Percentiles rank a stretch among this genome's conserved stretches.
These are phyloP conservation scores for Alliaria petiolata DNA, from an alignment of 345 rosid species.

Conservation along the genomic window DNA sequence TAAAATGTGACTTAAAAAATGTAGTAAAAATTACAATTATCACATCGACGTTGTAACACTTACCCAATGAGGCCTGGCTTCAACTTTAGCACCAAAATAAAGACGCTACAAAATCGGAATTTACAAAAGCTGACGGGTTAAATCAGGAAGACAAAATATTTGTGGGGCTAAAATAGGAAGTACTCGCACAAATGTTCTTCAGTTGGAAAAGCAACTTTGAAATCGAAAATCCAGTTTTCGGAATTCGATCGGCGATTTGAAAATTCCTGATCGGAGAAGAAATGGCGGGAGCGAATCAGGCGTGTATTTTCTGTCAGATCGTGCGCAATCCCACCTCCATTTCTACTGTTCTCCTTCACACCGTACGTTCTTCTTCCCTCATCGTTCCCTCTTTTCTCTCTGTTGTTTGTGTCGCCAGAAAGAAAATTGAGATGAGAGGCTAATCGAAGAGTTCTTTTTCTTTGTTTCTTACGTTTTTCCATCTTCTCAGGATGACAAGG, in stretches of 20 bases:
- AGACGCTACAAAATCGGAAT: no score
- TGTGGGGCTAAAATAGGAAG: neutral
- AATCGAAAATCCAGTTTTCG: conserved; percentile 7
- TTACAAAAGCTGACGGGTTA: neutral
- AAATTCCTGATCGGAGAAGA: neutral
- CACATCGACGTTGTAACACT: no score
- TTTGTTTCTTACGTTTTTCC: conserved; percentile 15
- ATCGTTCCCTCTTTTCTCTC: neutral
- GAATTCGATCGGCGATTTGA: neutral
- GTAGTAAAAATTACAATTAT: no score
- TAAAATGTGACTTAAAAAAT: no score
- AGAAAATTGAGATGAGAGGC: neutral
- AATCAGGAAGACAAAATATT: neutral
- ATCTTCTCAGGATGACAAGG: conserved; percentile 84
- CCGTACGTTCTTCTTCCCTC: conserved; percentile 42
- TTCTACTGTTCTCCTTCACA: conserved; percentile 62
- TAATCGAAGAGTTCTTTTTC: neutral
- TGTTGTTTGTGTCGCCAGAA: neutral
- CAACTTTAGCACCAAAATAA: no score
- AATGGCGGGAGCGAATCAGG: conserved; percentile 57
- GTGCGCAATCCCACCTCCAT: conserved; percentile 38
- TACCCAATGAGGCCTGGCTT: no score
- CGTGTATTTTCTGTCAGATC: conserved; percentile 76
- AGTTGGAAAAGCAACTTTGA: neutral
- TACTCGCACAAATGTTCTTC: neutral